Base-by-base conservation (phyloP, 2,329 filamentous ascomycete genomes). In the Phialophora tarda region DNA sequence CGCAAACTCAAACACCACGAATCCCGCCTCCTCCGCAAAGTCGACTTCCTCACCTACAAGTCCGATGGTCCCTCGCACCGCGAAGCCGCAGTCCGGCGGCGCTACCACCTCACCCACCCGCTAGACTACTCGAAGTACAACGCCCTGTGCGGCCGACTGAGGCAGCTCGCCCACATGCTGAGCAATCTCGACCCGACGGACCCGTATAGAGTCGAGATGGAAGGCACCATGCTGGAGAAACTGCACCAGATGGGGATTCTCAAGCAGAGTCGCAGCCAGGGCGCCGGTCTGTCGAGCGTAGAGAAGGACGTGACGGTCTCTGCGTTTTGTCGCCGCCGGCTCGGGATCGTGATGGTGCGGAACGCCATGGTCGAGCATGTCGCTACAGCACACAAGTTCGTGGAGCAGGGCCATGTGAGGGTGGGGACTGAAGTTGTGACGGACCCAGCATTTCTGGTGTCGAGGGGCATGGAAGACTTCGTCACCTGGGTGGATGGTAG, bases 1-100 rank as follows among this genome's bases (percentile, higher is more conserved):
- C 90, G 95, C 74, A 93, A 96, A 83, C 88, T 99, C 77, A 98
- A 97, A 82, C 88, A 96, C 81, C 94, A 97, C 81, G 95, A 99
- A 88, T 88, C 95, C 78, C 96, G 95, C 73, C 90, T 98, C 77
- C 87, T 98, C 71, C 85, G 86, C 74, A 94, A 94, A 77, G 93
- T 95, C 80, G 93, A 99, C 82, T 96, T 99, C 81, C 89, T 93
- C 78, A 95, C 90, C 76, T 97, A 94, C 85, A 95, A 95, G 80
- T 89, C 89, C 75, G 93, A 98, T 82, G 87, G 90, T 75, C 62
- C 60, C 23, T 85, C 88, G 74, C 95, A 99, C 82, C 90, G 94
- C 77, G 91, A 94, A 80, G 88, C 92, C 63, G 81, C 84, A 54
- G 87, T 98, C 67, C 86, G 91, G 68, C 88, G 92, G 64, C 89